phyloP scores from a whole-genome alignment of 768 basidiomycete genomes.

The Rubroboletus pulcherrimus region DNA sequence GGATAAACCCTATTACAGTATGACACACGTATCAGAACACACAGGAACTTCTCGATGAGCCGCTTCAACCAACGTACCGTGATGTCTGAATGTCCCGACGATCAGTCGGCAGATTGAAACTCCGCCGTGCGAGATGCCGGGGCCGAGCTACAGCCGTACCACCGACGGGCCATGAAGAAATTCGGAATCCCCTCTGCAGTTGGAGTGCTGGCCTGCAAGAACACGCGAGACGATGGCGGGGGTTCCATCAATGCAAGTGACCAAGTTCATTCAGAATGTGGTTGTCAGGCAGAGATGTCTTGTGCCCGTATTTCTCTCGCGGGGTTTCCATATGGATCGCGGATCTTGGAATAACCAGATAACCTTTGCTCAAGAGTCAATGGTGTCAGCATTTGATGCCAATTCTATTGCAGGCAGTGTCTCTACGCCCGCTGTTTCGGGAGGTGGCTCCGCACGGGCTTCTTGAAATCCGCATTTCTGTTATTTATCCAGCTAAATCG shows the following conservation, averaged over 20 bases:
- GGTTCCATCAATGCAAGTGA: background rate
- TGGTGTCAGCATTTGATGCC: constrained; percentile 5
- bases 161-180: background rate
- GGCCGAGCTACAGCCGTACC: too few relatives aligned
- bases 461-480: background rate
- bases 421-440: constrained; percentile 11
- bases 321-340: constrained; percentile 4
- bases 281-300: background rate
- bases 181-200: background rate
- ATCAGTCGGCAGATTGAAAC: background rate
- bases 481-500: background rate
- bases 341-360: constrained; percentile 25
- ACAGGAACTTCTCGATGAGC: background rate
- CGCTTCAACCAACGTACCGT: background rate
- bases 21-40: background rate
- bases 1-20: background rate
- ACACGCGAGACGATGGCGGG: background rate
- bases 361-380: constrained; percentile 4
- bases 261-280: background rate
- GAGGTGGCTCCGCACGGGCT: background rate
- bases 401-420: background rate
- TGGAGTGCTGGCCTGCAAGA: background rate
- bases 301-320: constrained; percentile 2
- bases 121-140: too few relatives aligned
- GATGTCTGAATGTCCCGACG: too few relatives aligned